These are phyloP conservation scores for Boechera retrofracta DNA, from an alignment of 345 rosid species.

Conservation along the genomic window DNA sequence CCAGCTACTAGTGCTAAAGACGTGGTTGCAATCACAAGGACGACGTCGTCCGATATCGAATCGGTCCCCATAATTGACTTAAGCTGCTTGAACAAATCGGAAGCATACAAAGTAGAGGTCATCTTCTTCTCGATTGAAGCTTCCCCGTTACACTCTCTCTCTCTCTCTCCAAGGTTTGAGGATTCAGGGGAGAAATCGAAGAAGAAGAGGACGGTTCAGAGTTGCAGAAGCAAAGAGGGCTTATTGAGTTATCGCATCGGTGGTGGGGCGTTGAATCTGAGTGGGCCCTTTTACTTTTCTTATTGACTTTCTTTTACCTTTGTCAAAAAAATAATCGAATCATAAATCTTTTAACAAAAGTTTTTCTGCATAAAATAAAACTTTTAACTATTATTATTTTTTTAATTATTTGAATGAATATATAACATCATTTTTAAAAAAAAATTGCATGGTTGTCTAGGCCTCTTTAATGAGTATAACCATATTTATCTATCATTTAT, in stretches of 20 bases:
- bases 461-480: too few species aligned
- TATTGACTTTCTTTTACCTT: slow-evolving; percentile 15
- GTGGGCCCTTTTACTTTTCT: slow-evolving; percentile 36
- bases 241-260: slow-evolving; percentile 32
- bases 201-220: slow-evolving; percentile 10
- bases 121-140: slow-evolving; percentile 35
- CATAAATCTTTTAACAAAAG: too few species aligned
- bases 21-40: slow-evolving; percentile 59
- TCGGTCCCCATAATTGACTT: slow-evolving; percentile 56
- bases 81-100: slow-evolving; percentile 56
- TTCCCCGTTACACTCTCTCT: slow-evolving; percentile 20
- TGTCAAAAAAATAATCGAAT: background rate
- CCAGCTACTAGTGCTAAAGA: slow-evolving; percentile 63
- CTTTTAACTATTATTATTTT: too few species aligned
- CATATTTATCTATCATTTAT: too few species aligned
- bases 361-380: too few species aligned
- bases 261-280: slow-evolving; percentile 41
- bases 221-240: background rate
- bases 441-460: too few species aligned
- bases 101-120: slow-evolving; percentile 44
- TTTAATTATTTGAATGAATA: too few species aligned
- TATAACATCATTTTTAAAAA: too few species aligned
- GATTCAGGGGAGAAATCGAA: slow-evolving; percentile 33
- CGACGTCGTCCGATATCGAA: slow-evolving; percentile 55
- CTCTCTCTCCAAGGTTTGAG: slow-evolving; percentile 30